Conservation (phyloP, 495 filamentous ascomycete species). For the Lepraria neglecta region DNA sequence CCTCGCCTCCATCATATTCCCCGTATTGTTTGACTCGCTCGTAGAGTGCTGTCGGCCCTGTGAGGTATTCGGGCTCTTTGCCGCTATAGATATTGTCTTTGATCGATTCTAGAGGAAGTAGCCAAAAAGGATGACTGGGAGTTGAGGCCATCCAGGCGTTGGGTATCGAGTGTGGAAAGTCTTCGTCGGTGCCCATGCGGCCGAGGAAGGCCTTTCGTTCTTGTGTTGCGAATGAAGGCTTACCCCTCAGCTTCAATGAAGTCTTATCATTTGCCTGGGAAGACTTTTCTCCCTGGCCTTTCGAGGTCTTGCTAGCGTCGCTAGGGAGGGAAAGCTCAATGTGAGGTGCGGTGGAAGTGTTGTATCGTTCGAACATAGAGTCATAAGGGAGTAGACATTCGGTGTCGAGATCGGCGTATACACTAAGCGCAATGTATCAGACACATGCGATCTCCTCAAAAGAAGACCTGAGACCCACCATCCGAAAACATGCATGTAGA, state of each 20-base stretch:
- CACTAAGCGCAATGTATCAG: constrained; percentile 10
- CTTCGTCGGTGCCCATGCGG: constrained; percentile 27
- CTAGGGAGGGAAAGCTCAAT: not conserved
- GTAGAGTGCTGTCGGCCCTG: constrained; percentile 21
- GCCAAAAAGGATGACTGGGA: constrained; percentile 28
- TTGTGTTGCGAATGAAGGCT: not conserved
- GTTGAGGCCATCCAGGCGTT: constrained; percentile 30
- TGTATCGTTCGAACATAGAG: constrained; percentile 20
- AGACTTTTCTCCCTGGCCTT: not conserved
- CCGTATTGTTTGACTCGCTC: constrained; percentile 14
- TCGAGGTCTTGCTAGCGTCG: not conserved
- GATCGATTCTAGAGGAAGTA: constrained; percentile 20
- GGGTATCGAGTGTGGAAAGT: constrained; percentile 22
- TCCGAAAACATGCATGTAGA: constrained; percentile 29
- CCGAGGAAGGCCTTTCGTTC: constrained; percentile 25
- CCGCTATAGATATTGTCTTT: not conserved
- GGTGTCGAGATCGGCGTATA: constrained; percentile 29
- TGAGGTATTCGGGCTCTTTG: constrained; percentile 17
- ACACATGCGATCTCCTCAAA: too few relatives aligned
- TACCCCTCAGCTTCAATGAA: constrained; percentile 1
- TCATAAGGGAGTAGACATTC: constrained; percentile 26
- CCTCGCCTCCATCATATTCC: constrained; percentile 8
- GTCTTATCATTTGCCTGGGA: not conserved
- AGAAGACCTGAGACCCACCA: constrained; percentile 11
- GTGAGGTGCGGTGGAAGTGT: constrained; percentile 15